phyloP scores from a whole-genome alignment of 2,329 filamentous ascomycete genomes.

The Verticillium nubilum region DNA sequence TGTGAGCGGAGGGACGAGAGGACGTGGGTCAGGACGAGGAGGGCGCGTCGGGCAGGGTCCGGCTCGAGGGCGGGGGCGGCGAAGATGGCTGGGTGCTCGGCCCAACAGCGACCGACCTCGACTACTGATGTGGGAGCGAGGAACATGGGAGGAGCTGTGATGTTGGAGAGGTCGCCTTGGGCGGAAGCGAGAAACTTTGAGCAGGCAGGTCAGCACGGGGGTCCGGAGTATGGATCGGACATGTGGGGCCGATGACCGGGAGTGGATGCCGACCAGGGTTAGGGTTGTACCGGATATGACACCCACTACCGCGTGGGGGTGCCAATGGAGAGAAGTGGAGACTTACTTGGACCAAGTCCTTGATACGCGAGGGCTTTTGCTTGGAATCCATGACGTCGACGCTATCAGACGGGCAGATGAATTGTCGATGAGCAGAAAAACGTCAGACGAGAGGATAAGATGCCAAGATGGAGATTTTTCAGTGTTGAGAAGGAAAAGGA shows the following conservation, averaged over 20 bases:
- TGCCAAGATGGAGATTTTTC: not conserved
- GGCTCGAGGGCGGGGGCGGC: constrained; percentile 39
- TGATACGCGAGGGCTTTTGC: constrained; percentile 10
- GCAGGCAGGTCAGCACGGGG: not conserved
- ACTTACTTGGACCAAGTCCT: constrained; percentile 11
- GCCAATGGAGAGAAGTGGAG: not conserved
- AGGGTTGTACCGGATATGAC: too few relatives aligned
- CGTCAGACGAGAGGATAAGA: not conserved
- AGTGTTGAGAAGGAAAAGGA: not conserved
- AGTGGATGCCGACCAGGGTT: not conserved
- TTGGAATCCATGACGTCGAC: constrained; percentile 9
- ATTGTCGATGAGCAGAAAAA: not conserved
- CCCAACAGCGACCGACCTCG: constrained; percentile 46
- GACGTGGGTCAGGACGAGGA: constrained; percentile 42
- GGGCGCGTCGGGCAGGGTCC: constrained; percentile 33
- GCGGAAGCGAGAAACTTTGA: constrained; percentile 19
- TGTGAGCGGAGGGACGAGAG: constrained; percentile 40
- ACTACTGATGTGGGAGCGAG: constrained; percentile 43
- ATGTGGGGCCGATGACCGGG: not conserved
- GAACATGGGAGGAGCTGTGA: constrained; percentile 45
- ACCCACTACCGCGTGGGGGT: not conserved
- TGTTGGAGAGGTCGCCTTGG: constrained; percentile 45
- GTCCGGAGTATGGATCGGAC: not conserved
- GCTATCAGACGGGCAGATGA: not conserved
- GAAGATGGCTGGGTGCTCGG: constrained; percentile 40